Base-by-base conservation (phyloP, 2,329 filamentous ascomycete species). In the Biscogniauxia mediterranea region DNA sequence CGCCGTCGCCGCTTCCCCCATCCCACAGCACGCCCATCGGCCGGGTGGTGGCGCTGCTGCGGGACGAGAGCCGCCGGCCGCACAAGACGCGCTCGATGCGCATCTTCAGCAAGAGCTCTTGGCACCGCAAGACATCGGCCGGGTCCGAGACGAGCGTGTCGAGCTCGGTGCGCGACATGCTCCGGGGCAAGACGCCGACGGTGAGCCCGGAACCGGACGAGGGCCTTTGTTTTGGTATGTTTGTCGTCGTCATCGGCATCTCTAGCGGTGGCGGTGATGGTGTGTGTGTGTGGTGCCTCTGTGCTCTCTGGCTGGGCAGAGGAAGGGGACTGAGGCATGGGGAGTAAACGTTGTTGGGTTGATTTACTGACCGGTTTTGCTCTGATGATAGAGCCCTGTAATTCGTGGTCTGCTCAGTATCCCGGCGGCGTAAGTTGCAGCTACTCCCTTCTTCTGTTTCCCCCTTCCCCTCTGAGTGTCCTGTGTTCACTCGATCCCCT, bases 41-140 rank as follows among this genome's bases (percentile, higher is more conserved):
- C 6, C 32, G 6, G 56, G 23, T 21, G 25, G 52, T 26, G 2
- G 65, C 72, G 0, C 72, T 73, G 65, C 62, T 74, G n/a, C 77
- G 74, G 38, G 70, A 76, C 1, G 77, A 77, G 9, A 55, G 61
- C 11, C 65, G 59, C 9, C 73, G 64, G 23, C 58, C 63, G 3
- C 75, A 68, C 2, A 73, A 64, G 57, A 42, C 59, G 8, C 63
- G 65, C n/a, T 57, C 73, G 4, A 71, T 71, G 20, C 80, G 74
- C 55, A 66, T 80, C 7, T 81, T 82, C 56, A 73, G 76, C 5
- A 78, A 70, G 50, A 73, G 75, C 9, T 76, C 76, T 2, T 80
- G 79, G 77, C 71, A 73, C 51, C 74, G 75, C 3, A 80, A 77
- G 60, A 66, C 71, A 19, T 80, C 79, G 0, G 69, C 58, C 7